phyloP scores from a whole-genome alignment of 306 rosid species.

The Pyrus betulifolia region DNA sequence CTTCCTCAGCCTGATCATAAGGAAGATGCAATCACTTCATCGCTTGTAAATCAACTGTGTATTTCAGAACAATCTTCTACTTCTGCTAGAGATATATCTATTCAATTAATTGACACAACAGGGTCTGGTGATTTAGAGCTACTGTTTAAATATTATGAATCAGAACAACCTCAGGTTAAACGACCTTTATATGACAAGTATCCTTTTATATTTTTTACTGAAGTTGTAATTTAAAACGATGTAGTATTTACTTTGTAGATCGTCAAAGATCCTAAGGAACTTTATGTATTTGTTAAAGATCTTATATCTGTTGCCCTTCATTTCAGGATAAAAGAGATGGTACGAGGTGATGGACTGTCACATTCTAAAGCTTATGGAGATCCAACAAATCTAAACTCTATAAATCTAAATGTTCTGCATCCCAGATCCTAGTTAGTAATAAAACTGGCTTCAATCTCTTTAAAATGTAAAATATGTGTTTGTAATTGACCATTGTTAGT shows the following conservation, averaged over 20 bases:
- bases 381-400: constrained; percentile 48
- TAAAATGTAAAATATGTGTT: neutral
- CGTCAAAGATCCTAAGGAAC: neutral
- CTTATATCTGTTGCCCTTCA: constrained; percentile 15
- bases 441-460: neutral
- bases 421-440: constrained; percentile 66
- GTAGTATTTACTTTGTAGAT: neutral
- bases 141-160: constrained; percentile 79
- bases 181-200: constrained; percentile 51
- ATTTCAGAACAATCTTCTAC: constrained; percentile 22
- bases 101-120: constrained; percentile 21
- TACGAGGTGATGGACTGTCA: constrained; percentile 35
- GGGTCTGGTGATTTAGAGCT: constrained; percentile 45
- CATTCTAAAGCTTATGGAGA: constrained; percentile 49
- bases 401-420: constrained; percentile 57
- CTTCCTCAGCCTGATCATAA: constrained; percentile 30
- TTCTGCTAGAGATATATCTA: constrained; percentile 15
- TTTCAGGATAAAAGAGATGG: constrained; percentile 63
- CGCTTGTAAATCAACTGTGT: constrained; percentile 8
- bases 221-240: neutral
- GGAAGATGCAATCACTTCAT: constrained; percentile 20
- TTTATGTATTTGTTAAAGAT: neutral
- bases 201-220: neutral
- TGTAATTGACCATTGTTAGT: neutral
- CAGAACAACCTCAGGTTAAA: constrained; percentile 70